Percentiles rank a stretch among this genome's conserved stretches.
Conservation (phyloP, 1,284 basidiomycete genomes). For the Rhodotorula sp. region DNA sequence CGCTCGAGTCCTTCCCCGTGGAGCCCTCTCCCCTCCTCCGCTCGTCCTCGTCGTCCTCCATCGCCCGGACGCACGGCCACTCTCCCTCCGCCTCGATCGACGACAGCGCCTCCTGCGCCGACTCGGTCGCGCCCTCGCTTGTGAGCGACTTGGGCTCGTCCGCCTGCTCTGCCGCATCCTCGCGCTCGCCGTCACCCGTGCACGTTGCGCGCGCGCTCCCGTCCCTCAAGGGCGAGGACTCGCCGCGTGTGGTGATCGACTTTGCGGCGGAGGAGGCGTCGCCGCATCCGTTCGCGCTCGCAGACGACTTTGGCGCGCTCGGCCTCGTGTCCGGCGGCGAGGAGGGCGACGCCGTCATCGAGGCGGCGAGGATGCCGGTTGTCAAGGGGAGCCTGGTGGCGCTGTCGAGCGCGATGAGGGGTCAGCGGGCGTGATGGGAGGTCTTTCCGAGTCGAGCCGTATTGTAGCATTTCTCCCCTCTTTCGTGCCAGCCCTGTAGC, state of each 20-base stretch:
- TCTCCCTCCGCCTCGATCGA: constrained; percentile 1
- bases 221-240: background rate
- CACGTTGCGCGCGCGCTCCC: background rate
- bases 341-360: background rate
- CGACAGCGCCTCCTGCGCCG: constrained; percentile 3
- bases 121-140: constrained; percentile 18
- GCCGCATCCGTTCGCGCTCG: background rate
- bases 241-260: background rate
- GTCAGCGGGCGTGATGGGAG: background rate
- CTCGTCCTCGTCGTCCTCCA: background rate
- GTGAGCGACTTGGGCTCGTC: constrained; percentile 16
- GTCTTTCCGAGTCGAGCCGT: background rate
- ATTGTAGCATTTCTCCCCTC: background rate
- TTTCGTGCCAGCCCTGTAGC: background rate
- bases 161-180: constrained; percentile 1
- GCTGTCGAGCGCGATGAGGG: background rate
- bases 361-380: constrained; percentile 5
- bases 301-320: background rate
- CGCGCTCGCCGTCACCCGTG: background rate
- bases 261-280: background rate
- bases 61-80: background rate
- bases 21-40: constrained; percentile 17
- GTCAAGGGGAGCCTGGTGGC: background rate
- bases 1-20: constrained; percentile 15
- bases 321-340: background rate